Conservation (phyloP, 495 filamentous ascomycete species). For the Cryomyces antarcticus region DNA sequence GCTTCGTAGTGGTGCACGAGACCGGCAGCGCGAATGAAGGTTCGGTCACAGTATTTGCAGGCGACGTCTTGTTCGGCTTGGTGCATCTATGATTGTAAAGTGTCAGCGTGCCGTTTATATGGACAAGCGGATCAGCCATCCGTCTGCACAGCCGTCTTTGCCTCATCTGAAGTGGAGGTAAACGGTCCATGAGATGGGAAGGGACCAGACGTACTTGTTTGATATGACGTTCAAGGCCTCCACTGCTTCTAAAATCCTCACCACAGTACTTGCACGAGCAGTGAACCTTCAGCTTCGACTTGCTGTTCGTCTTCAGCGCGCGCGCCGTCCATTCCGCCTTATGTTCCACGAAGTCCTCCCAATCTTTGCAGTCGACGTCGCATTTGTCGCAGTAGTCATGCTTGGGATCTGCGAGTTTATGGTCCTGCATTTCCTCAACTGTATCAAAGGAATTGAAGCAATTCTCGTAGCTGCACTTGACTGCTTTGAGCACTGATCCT, state of each 20-base stretch:
- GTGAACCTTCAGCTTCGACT: slow-evolving; percentile 22
- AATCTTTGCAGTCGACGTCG: slow-evolving; percentile 26
- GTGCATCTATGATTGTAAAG: slow-evolving; percentile 14
- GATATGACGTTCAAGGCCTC: slow-evolving; percentile 26
- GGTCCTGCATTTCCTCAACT: slow-evolving; percentile 20
- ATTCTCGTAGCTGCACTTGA: not conserved
- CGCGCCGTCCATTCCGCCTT: slow-evolving; percentile 3
- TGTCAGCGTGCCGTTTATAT: not conserved
- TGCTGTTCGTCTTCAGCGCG: slow-evolving; percentile 17
- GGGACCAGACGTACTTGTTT: slow-evolving; percentile 19
- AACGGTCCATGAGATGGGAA: not conserved
- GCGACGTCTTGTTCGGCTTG: slow-evolving; percentile 21
- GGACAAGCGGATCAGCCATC: too few relatives aligned
- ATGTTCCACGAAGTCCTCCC: slow-evolving; percentile 19
- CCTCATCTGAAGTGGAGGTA: not conserved
- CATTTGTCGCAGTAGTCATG: slow-evolving; percentile 33
- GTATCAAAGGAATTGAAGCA: slow-evolving; percentile 13
- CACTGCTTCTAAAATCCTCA: slow-evolving; percentile 26
- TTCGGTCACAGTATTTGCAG: slow-evolving; percentile 25
- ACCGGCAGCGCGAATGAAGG: slow-evolving; percentile 24
- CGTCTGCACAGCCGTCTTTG: too few relatives aligned
- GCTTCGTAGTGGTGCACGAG: slow-evolving; percentile 31
- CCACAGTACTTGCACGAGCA: slow-evolving; percentile 31
- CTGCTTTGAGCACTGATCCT: too few relatives aligned
- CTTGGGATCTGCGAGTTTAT: slow-evolving; percentile 23